Evolutionary conservation across 2,329 filamentous ascomycete genomes (phyloP), one percentile per base, ranked within the genome.

Genomic region (Paraconiothyrium sp.): DNA sequence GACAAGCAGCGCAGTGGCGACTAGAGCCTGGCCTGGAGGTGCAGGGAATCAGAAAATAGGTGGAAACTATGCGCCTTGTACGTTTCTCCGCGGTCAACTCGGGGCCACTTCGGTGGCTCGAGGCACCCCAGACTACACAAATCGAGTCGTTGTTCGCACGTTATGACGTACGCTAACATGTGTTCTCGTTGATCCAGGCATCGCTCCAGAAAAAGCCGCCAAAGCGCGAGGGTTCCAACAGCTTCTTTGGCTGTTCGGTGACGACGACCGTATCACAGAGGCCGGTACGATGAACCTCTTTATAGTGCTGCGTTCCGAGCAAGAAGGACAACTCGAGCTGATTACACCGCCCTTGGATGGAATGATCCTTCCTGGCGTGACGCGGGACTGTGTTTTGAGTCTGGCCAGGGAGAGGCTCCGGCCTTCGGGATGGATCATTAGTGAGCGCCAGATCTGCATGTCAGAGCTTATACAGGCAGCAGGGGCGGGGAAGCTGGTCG

Each of bases 211-310:
- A 16, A 30, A 43, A 32, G 20, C 35, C 22, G 51, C 51, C 4
- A 44, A 43, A 44, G 37, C 20, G 22, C 35, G 51, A 32, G 51
- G 51, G 10, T 54, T 54, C 51, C 51, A 54, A 13, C 51, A 54
- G 37, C 35, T 43, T 32, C 51, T 54, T 2, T 54, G 51, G 51
- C 51, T 54, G 13, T 54, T 44, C 24, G 51, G 51, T 20, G 51
- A 44, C 37, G 51, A 54, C 13, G 51, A 54, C 14, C 34, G 20
- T 37, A 32, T 54, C 37, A 54, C 51, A 16, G 51, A 54, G 24
- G 51, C 37, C 24, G 51, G 51, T 11, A 54, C 51, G 22, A 54
- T 54, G 51, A 54, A 54, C 24, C 37, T 54, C 24, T 54, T 54
- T 20, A 20, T 44, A 54, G 51, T 44, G 22, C 11, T 54, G 37